Evolutionary conservation across 495 filamentous ascomycete genomes (phyloP), one percentile per base, ranked within the genome.

Genomic region (Aspergillus avenaceus): DNA sequence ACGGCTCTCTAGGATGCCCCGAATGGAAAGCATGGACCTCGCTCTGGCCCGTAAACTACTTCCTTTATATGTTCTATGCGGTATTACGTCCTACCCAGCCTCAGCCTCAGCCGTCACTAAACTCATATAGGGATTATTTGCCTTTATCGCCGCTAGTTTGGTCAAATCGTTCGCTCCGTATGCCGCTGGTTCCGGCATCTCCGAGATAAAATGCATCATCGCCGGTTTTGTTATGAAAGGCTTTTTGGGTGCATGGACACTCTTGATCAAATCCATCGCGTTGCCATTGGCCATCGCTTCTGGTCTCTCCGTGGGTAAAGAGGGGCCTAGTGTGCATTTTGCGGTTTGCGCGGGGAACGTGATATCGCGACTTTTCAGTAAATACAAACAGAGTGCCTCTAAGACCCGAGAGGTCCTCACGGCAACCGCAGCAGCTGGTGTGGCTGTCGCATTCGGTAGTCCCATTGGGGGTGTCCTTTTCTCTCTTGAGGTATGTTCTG

Each of bases 161-260:
- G 93, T 98, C 63, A 96, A 91, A 64, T 84, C 84, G 1, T 97
- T 95, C 68, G 91, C 93, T 9, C 95, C 93, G 12, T 98, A 98
- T 65, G 95, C 93, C 11, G 95, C 93, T 25, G 93, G 93, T 24
- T 97, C 91, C 19, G 93, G 93, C 41, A 98, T 98, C 49, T 97
- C 91, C 22, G 93, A 98, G 72, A 98, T 98, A 72, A 98, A 98
- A 70, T 97, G 93, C 69, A 98, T 98, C 57, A 96, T 98, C 59
- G 92, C 91, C 5, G 93, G 93, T n/a, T 98, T 98, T 58, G 88
- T 97, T 49, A 98, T 98, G 93, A 97, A 98, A 65, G 93, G 93
- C 6, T 98, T 97, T 60, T 77, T 98, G 32, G 89, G 93, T 25
- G 86, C 85, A 54, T 89, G 89, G 86, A 98, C 93, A 13, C 74